phyloP scores from a whole-genome alignment of 2,329 filamentous ascomycete species.

The Fusarium abutilonis region DNA sequence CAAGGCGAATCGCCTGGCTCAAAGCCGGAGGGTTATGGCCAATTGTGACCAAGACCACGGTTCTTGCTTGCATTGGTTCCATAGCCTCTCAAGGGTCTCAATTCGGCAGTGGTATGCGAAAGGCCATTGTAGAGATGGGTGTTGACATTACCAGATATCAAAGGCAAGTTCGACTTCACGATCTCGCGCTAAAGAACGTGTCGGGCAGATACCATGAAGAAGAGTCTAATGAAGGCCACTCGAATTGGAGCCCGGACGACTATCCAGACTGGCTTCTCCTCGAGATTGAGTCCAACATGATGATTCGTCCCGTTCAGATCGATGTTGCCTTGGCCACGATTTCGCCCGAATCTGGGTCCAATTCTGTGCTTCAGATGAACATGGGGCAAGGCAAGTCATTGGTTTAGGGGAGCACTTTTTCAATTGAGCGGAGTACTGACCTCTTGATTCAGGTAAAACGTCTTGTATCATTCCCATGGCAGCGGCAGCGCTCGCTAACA shows the following conservation, averaged over 20 bases:
- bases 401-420: not conserved
- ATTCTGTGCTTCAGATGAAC: constrained; percentile 72
- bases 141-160: constrained; percentile 41
- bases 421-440: not conserved
- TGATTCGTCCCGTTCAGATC: constrained; percentile 70
- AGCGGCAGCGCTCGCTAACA: constrained; percentile 57
- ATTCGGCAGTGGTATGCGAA: constrained; percentile 41
- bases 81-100: constrained; percentile 10
- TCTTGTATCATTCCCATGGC: constrained; percentile 66
- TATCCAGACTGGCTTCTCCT: constrained; percentile 72
- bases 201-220: constrained; percentile 59
- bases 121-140: constrained; percentile 32
- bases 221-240: constrained; percentile 56
- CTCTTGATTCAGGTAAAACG: constrained; percentile 59
- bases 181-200: constrained; percentile 60
- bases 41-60: constrained; percentile 33
- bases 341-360: constrained; percentile 59
- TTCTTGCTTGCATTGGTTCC: constrained; percentile 33
- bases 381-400: constrained; percentile 67
- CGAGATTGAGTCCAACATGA: constrained; percentile 71
- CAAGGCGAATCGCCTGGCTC: constrained; percentile 36
- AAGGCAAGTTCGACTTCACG: constrained; percentile 60
- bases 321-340: constrained; percentile 71
- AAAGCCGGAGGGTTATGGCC: constrained; percentile 42
- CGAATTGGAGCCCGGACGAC: constrained; percentile 64